Evolutionary conservation across 2,329 filamentous ascomycete species (phyloP).

Genomic region (Alternaria postmessia): DNA sequence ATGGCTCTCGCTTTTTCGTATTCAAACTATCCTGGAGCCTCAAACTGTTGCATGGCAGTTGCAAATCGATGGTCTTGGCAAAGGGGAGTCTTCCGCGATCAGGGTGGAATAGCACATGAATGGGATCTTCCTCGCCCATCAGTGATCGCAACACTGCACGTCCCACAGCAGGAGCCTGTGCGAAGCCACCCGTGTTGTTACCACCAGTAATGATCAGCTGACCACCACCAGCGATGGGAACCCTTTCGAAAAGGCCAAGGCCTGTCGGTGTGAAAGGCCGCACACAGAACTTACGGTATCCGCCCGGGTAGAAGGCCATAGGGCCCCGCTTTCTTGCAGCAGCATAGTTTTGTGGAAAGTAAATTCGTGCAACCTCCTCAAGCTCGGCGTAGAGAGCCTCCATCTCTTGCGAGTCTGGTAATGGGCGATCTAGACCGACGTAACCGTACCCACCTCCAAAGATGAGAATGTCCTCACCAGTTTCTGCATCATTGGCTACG

Average conservation of each 20-base stretch:
- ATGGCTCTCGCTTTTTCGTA: not conserved
- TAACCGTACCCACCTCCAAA: not conserved
- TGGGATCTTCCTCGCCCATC: not conserved
- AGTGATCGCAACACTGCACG: not conserved
- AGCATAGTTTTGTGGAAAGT: not conserved
- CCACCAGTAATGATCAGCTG: not conserved
- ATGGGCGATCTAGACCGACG: not conserved
- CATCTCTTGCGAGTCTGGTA: not conserved
- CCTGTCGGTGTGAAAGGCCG: not conserved
- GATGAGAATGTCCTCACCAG: not conserved
- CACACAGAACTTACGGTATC: not conserved
- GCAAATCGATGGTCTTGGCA: not conserved
- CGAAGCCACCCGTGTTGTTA: not conserved
- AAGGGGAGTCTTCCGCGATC: not conserved
- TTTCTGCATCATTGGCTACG: not conserved
- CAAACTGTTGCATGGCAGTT: not conserved
- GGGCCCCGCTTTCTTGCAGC: not conserved
- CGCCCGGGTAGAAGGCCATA: not conserved
- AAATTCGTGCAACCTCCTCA: not conserved
- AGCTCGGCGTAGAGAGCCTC: not conserved
- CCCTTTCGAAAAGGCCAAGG: not conserved
- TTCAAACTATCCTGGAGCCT: not conserved
- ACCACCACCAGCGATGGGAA: not conserved
- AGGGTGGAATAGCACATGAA: not conserved
- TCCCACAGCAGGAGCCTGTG: not conserved